Evolutionary conservation across 257 asterid genomes (phyloP), one percentile per base, ranked within the genome.

Genomic region (Solanum verrucosum): DNA sequence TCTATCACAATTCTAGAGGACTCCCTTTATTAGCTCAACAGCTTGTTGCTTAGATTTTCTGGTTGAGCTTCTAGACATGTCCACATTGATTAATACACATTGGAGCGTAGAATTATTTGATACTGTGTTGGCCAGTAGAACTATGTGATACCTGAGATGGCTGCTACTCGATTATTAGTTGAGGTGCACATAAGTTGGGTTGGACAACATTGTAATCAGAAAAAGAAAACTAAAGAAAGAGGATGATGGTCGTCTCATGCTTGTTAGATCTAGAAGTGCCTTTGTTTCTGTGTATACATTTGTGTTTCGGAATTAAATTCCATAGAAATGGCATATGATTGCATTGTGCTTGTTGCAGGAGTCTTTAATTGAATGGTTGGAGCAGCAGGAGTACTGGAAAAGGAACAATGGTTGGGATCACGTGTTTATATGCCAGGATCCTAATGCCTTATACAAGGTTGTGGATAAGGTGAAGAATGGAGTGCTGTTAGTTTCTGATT

Each of bases 401-500:
- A 95, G 96, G 92, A 96, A 97, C 91, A 94, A 97, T 88, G 99
- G 99, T 16, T 88, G 98, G 97, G 99, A 97, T 92, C 99, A 97
- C 89, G 98, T 96, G 56, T 91, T 96, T 89, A 95, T 97, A 91
- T 95, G 98, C 88, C 99, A 97, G 90, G 99, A 97, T 93, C 99
- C 99, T 83, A 97, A 97, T 92, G 99, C 99, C 20, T 89, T 97
- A 87, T 96, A 93, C 93, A 97, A 95, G 92, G 92, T 94, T 75
- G 91, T 97, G 72, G 98, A 96, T 89, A 91, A 94, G 90, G 96
- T 97, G 90, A 95, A 94, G 92, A 97, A 94, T 44, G 99, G 97
- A 84, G 96, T 97, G 71, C 93, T 97, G 68, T 90, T 97, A 92
- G 97, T 97, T 88, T 97, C 99, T 1, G 99, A 97, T 95, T 97